A percentile compares a stretch with the other conserved stretches of the same genome.
Evolutionary conservation across 2,329 filamentous ascomycete genomes (phyloP).

Genomic region (Botrytis porri): DNA sequence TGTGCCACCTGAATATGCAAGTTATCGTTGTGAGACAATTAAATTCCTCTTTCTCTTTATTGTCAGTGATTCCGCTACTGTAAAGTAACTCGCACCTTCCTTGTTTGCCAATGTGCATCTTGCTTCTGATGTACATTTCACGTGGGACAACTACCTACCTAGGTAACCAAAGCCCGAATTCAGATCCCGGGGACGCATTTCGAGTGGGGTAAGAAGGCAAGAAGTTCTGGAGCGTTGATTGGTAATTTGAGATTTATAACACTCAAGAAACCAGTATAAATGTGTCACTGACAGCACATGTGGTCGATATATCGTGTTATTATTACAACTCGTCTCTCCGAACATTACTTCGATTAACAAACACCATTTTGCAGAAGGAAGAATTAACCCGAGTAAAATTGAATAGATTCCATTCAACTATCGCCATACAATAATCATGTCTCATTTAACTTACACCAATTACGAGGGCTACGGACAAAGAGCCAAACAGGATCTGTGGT

Average conservation of each 20-base stretch:
- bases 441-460: neutral
- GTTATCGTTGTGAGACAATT: neutral
- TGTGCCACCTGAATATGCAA: neutral
- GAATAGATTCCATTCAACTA: neutral
- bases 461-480: neutral
- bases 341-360: neutral
- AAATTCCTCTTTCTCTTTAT: neutral
- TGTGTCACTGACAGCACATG: neutral
- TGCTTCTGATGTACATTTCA: neutral
- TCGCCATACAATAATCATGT: neutral
- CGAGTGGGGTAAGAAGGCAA: neutral
- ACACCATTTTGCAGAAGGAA: no score
- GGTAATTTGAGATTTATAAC: neutral
- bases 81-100: neutral
- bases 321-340: neutral
- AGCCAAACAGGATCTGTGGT: constrained; percentile 27
- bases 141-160: neutral
- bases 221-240: neutral
- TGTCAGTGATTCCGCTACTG: no score
- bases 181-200: neutral
- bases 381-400: neutral
- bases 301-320: neutral
- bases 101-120: neutral
- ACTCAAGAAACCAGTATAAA: neutral
- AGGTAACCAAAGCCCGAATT: no score